A percentile compares a stretch with the other conserved stretches of the same genome.
Evolutionary conservation across 257 asterid genomes (phyloP).

Genomic region (Capsicum baccatum): DNA sequence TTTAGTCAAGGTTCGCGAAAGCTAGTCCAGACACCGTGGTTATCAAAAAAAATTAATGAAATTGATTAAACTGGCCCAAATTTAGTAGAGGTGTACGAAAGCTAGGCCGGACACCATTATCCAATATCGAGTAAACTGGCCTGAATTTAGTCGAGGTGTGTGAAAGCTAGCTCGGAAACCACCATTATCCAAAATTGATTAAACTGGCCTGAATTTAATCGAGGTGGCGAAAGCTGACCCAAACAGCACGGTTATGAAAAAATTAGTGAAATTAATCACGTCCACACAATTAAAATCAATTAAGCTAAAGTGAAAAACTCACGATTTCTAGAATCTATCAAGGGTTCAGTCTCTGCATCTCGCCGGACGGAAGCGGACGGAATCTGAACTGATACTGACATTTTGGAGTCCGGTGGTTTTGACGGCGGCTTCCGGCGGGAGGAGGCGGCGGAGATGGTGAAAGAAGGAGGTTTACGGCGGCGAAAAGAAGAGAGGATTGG

Average conservation of each 20-base stretch:
- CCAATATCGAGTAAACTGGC: not conserved
- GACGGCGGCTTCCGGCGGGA: slow-evolving; percentile 43
- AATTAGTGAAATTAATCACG: not conserved
- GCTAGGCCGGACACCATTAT: no score
- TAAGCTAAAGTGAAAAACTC: slow-evolving; percentile 34
- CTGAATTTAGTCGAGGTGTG: no score
- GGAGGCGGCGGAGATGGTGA: slow-evolving; percentile 33
- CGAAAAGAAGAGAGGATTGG: slow-evolving; percentile 32
- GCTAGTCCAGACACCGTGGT: no score
- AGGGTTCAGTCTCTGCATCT: slow-evolving; percentile 62
- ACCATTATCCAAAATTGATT: no score
- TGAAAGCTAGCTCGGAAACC: no score
- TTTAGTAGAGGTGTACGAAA: no score
- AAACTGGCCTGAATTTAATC: no score
- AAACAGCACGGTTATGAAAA: no score
- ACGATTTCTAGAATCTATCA: slow-evolving; percentile 72
- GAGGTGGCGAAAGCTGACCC: no score
- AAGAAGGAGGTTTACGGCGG: slow-evolving; percentile 25
- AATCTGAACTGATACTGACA: slow-evolving; percentile 62
- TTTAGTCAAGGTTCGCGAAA: no score
- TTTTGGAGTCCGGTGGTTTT: slow-evolving; percentile 45
- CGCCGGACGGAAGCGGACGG: slow-evolving; percentile 49
- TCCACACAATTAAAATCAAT: not conserved
- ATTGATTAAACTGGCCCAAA: no score
- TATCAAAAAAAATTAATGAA: no score